Evolutionary conservation across 306 rosid genomes (phyloP).

Genomic region (Comarum palustre): DNA sequence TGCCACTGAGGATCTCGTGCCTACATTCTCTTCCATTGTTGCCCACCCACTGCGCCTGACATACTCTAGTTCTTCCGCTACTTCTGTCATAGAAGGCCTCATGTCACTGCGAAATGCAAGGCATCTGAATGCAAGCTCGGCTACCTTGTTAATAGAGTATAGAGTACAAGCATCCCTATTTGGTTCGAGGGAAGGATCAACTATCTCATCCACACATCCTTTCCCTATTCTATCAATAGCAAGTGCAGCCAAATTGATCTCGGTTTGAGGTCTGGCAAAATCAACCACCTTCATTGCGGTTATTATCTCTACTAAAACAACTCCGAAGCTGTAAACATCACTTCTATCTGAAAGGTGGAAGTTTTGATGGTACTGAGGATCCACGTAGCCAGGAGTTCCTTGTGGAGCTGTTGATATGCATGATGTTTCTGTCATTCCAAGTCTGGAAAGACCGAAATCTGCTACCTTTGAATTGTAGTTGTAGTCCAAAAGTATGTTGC

Average conservation of each 20-base stretch:
- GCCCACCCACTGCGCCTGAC: conserved; percentile 78
- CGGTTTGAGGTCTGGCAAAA: conserved; percentile 70
- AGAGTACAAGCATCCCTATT: conserved; percentile 97
- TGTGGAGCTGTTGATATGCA: conserved; percentile 96
- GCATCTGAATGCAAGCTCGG: conserved; percentile 96
- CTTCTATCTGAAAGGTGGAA: conserved; percentile 94
- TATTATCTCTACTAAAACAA: conserved; percentile 87
- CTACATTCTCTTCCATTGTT: conserved; percentile 62
- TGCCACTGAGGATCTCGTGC: conserved; percentile 51
- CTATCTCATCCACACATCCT: conserved; percentile 70
- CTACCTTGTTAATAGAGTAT: conserved; percentile 76
- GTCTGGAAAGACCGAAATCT: conserved; percentile 95
- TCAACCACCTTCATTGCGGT: conserved; percentile 93
- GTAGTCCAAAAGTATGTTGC: conserved; percentile 77
- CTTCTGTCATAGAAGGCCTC: conserved; percentile 95
- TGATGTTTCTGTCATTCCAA: conserved; percentile 78
- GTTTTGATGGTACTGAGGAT: conserved; percentile 97
- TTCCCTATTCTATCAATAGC: conserved; percentile 86
- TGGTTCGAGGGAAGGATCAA: conserved; percentile 89
- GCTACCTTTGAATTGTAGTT: conserved; percentile 89
- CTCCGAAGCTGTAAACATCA: conserved; percentile 95
- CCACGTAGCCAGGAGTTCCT: conserved; percentile 97
- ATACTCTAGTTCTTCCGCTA: conserved; percentile 81
- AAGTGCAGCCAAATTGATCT: conserved; percentile 90
- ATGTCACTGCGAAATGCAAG: conserved; percentile 88